Percentiles rank a stretch among this genome's conserved stretches.
Evolutionary conservation across 768 basidiomycete genomes (phyloP).

Genomic region (Amanita fuliginea): DNA sequence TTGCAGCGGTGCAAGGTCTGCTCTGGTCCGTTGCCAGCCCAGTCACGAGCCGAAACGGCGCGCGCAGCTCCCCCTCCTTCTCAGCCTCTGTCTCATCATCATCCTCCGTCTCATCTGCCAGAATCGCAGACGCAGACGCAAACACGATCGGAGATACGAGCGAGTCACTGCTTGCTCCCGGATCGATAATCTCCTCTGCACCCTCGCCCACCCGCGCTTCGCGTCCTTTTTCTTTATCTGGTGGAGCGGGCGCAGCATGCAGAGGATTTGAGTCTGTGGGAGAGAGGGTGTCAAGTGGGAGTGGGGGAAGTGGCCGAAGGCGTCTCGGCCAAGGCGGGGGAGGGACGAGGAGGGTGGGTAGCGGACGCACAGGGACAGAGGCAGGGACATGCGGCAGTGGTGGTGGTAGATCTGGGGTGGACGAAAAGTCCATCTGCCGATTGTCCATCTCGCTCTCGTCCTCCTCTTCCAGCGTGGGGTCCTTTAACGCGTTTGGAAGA

Average conservation of each 20-base stretch:
- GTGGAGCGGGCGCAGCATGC: background rate
- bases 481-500: background rate
- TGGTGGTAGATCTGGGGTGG: background rate
- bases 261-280: background rate
- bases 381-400: background rate
- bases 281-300: background rate
- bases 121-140: background rate
- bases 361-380: background rate
- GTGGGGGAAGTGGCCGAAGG: background rate
- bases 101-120: background rate
- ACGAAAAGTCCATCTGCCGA: too few relatives aligned
- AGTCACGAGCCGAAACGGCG: too few relatives aligned
- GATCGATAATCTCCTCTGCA: background rate
- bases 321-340: background rate
- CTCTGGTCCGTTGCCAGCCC: too few relatives aligned
- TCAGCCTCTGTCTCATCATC: background rate
- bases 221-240: background rate
- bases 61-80: background rate
- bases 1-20: background rate
- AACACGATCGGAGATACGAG: conserved; percentile 3
- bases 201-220: background rate
- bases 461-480: background rate
- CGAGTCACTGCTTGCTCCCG: background rate
- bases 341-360: background rate
- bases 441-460: too few relatives aligned